phyloP scores from a whole-genome alignment of 352 stramenopile species.

The Phytophthora quininea region DNA sequence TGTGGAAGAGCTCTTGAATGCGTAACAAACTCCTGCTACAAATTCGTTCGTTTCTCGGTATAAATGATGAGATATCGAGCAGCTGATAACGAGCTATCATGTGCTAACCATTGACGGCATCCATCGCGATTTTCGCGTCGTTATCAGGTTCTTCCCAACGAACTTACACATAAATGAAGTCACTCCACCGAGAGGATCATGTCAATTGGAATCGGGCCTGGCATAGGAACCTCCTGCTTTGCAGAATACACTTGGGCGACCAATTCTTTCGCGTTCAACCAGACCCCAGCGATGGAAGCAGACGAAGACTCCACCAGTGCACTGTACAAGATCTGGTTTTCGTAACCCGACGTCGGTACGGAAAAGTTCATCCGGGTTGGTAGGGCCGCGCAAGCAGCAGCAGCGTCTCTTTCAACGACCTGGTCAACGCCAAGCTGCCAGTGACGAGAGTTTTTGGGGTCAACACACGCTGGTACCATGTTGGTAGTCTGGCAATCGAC shows the following conservation, averaged over 20 bases:
- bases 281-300: conserved; percentile 45
- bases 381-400: conserved; percentile 27
- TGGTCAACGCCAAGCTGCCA: conserved; percentile 43
- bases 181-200: conserved; percentile 34
- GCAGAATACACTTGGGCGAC: conserved; percentile 49
- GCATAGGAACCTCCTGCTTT: conserved; percentile 4
- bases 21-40: not conserved
- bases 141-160: too few species aligned
- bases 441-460: conserved; percentile 32
- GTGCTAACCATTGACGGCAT: too few species aligned
- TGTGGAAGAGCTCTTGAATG: conserved; percentile 3
- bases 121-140: too few species aligned
- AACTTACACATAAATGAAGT: conserved; percentile 12
- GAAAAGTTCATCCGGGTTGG: conserved; percentile 34
- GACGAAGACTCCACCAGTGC: conserved; percentile 37
- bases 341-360: conserved; percentile 56
- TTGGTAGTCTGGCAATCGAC: conserved; percentile 58
- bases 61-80: conserved; percentile 18
- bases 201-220: conserved; percentile 16
- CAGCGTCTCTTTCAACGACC: conserved; percentile 41
- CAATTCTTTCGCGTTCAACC: conserved; percentile 49
- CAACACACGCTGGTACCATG: conserved; percentile 50
- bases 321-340: conserved; percentile 52
- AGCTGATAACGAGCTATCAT: too few species aligned
- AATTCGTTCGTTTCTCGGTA: conserved; percentile 4